These are phyloP conservation scores for Apiospora pterosperma DNA, from an alignment of 2,329 filamentous ascomycete genomes.

Conservation along the genomic window DNA sequence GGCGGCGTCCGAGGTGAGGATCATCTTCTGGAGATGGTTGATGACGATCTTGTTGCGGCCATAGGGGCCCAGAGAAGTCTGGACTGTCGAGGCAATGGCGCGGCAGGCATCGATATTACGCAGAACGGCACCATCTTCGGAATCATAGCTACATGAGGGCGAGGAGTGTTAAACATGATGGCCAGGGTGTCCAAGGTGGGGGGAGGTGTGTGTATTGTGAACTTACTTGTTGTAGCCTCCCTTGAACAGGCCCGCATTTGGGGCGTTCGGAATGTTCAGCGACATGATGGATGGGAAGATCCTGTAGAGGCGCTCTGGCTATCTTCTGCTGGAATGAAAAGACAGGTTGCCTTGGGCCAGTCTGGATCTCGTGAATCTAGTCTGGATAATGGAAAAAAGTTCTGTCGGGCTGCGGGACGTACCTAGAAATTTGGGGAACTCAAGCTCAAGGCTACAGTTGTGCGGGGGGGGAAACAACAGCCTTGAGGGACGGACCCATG, in stretches of 20 bases:
- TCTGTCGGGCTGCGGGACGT: conserved; percentile 3
- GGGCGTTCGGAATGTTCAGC: conserved; percentile 90
- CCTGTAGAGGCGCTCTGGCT: not conserved
- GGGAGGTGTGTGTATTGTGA: conserved; percentile 15
- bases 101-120: conserved; percentile 99
- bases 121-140: conserved; percentile 97
- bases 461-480: not conserved
- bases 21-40: conserved; percentile 99
- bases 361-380: not conserved
- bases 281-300: conserved; percentile 62
- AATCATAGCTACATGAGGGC: conserved; percentile 71
- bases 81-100: conserved; percentile 91
- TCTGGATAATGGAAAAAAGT: conserved; percentile 5
- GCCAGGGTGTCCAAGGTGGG: conserved; percentile 19
- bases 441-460: not conserved
- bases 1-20: conserved; percentile 94
- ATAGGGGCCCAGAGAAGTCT: conserved; percentile 94
- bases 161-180: conserved; percentile 13
- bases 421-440: not conserved
- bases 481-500: not conserved
- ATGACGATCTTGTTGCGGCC: conserved; percentile 99
- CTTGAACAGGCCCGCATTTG: conserved; percentile 93
- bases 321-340: not conserved
- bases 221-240: conserved; percentile 90
- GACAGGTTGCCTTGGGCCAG: not conserved